Base-by-base conservation (phyloP, 768 basidiomycete species). In the Suillus alpinus region DNA sequence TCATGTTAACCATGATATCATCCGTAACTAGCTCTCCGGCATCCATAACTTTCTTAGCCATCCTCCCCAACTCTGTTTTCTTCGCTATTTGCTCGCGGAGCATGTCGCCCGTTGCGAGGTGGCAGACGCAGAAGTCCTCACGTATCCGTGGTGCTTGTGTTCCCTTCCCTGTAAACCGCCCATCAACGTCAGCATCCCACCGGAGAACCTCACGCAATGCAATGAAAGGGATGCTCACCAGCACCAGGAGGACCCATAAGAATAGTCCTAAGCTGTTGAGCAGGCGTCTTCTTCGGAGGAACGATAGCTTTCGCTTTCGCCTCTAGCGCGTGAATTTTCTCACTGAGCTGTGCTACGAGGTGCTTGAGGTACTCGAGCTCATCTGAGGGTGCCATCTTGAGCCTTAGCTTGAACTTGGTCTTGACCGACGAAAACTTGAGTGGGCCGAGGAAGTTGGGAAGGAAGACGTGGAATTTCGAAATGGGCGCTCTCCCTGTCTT, bases 101-200 rank as follows among this genome's bases (percentile, higher is more conserved):
- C 94, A 99, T 96, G 80, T 99, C 97, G 20, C 97, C 97, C 34
- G 97, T 99, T 29, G 97, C 96, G 67, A 99, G 81, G 79, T 99
- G 97, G 81, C 97, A 99, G 49, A 99, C 86, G 72, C 94, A 95
- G 81, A 91, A 99, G 70, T 92, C 84, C 64, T 94, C 88, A 57
- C 89, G 87, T 79, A 99, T 95, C 72, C 82, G 85, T 6, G 97
- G 96, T 0, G 95, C 97, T 76, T 99, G 97, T 3, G 97, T 99
- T 31, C 97, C 97, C 83, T 99, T 99, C 66, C 96, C 96, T 97
- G 71, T 32, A 26, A 55, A 47, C 2, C 7, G 3, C 9, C 23
- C 23, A 3, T 55, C 16, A 18, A 46, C 5, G 20, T 14, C 34
- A 36, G 13, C 64, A 29, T 34, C 37, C 39, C 49, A 39, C 43